These are phyloP conservation scores for Xylariaceae sp. DNA, from an alignment of 2,329 filamentous ascomycete genomes.

Conservation along the genomic window DNA sequence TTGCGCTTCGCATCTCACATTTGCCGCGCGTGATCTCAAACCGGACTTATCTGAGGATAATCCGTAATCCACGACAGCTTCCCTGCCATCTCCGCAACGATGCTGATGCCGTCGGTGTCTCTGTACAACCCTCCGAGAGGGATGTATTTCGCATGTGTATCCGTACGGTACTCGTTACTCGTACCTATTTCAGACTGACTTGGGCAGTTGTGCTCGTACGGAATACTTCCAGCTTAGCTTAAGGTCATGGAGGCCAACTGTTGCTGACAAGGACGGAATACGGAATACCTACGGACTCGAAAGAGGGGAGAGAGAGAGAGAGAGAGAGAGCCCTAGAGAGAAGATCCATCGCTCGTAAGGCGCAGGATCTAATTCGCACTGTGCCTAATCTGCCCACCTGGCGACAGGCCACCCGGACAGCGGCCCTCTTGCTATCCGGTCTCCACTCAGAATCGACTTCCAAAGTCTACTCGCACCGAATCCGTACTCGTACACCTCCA, in stretches of 20 bases:
- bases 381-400: background rate
- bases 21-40: background rate
- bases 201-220: no score
- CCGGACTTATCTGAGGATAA: background rate
- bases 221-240: background rate
- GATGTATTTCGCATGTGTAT: no score
- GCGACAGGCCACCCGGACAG: conserved; percentile 21
- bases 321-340: no score
- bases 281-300: no score
- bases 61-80: background rate
- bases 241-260: background rate
- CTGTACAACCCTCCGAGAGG: no score
- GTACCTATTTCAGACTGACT: no score
- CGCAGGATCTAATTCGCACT: background rate
- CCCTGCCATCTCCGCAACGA: background rate
- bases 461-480: no score
- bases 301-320: no score
- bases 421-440: conserved; percentile 19
- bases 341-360: background rate
- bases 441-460: conserved; percentile 7
- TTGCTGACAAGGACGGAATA: no score
- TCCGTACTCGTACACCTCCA: background rate
- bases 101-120: background rate
- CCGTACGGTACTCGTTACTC: no score
- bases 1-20: background rate